Evolutionary conservation across 2,329 filamentous ascomycete genomes (phyloP), one percentile per base, ranked within the genome.

Genomic region (Exophiala lecanii-corni): DNA sequence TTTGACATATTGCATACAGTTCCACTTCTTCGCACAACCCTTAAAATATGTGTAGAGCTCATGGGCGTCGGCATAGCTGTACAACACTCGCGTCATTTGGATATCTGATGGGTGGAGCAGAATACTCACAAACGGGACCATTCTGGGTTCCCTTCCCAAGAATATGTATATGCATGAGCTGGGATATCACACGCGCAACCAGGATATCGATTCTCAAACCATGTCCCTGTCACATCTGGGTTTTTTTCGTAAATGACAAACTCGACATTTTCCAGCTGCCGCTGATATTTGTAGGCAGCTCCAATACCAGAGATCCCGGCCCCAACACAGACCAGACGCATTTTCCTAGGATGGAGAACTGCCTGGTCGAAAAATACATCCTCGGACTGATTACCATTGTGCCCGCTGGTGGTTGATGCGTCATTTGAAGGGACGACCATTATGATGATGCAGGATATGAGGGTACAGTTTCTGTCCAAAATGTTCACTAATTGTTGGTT

Each of bases 91-190:
- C 9, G 3, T 15, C 16, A 20, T 10, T 18, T 16, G 5, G n/a
- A 20, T 18, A 18, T 2, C 16, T 10, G 13, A 9, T 20, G 7
- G 6, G 3, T 16, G 18, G 26, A 21, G 7, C n/a, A 17, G 18
- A 33, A 16, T 32, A 15, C 41, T 39, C 23, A 43, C 41, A 81
- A 71, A 54, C 84, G 79, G 0, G 73, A 73, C 84, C 84, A 88
- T 51, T 84, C 70, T 0, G 73, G 75, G 45, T 86, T 86, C 1
- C 82, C 80, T 5, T 71, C 69, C 58, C 85, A 86, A 0, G 78
- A 79, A 4, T 75, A 76, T 56, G 86, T 82, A 54, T 87, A 87
- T 13, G 80, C 80, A 57, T 84, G 81, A 16, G 46, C 37, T 6
- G 46, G 46, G 21, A 49, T 39, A 30, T 42, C 39, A 34, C 39